Conservation (phyloP, 208 protist species). For the Hexamita inflata region DNA sequence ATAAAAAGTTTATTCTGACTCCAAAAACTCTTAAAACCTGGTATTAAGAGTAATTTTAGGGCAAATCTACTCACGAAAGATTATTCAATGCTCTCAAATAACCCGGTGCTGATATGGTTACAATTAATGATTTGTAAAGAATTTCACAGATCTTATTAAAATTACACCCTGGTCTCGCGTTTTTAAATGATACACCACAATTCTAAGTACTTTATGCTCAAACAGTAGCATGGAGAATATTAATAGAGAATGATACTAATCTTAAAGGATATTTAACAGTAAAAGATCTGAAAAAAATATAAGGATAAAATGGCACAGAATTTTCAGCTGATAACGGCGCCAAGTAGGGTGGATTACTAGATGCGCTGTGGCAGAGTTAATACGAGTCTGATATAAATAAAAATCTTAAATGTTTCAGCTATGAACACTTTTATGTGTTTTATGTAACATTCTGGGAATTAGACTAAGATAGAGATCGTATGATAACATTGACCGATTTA, state of each 20-base stretch:
- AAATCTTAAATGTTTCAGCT: conserved; percentile 34
- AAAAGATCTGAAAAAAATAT: background rate
- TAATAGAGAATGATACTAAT: background rate
- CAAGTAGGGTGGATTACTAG: background rate
- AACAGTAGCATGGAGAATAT: conserved; percentile 33
- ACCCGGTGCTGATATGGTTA: background rate
- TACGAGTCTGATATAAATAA: conserved; percentile 40
- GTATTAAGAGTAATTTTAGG: background rate
- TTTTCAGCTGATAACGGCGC: background rate
- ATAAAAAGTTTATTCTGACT: background rate
- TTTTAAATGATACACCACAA: conserved; percentile 31
- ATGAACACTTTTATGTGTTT: conserved; percentile 47
- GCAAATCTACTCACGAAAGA: background rate
- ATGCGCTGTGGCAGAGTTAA: conserved; percentile 9
- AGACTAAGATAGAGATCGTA: conserved; percentile 39
- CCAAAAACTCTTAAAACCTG: background rate
- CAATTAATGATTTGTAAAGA: background rate
- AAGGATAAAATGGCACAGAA: background rate
- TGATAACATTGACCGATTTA: conserved; percentile 30
- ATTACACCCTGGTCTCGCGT: conserved; percentile 38
- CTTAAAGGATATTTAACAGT: background rate
- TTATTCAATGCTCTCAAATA: background rate
- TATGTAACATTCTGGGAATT: conserved; percentile 47
- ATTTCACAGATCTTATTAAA: conserved; percentile 16
- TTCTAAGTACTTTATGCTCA: conserved; percentile 39